Evolutionary conservation across 495 filamentous ascomycete species (phyloP).

Genomic region (Tirmania nivea): DNA sequence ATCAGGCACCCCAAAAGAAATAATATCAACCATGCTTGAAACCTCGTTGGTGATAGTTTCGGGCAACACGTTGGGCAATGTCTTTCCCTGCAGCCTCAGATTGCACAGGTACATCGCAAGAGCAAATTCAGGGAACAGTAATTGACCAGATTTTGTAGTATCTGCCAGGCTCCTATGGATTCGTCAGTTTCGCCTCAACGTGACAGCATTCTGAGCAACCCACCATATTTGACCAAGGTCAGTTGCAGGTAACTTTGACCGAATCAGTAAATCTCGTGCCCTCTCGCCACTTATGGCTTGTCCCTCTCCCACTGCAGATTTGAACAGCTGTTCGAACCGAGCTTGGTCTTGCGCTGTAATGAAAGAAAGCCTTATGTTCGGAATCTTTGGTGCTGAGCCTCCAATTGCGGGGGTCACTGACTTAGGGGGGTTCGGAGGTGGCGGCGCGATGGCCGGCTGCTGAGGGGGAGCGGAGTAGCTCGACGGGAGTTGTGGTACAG

Average conservation of each 20-base stretch:
- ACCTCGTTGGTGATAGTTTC: constrained; percentile 88
- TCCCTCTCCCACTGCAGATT: constrained; percentile 72
- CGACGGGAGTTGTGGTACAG: constrained; percentile 34
- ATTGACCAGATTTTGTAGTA: constrained; percentile 85
- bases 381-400: constrained; percentile 42
- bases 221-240: constrained; percentile 32
- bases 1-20: constrained; percentile 81
- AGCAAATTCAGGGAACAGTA: constrained; percentile 95
- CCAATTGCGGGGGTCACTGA: constrained; percentile 28
- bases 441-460: constrained; percentile 14
- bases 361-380: constrained; percentile 87
- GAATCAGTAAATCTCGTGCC: constrained; percentile 64
- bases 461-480: constrained; percentile 26
- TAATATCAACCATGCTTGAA: constrained; percentile 98
- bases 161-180: constrained; percentile 64
- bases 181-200: not conserved
- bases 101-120: constrained; percentile 99
- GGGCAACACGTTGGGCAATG: constrained; percentile 49
- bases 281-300: constrained; percentile 82
- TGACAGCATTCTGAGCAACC: not conserved
- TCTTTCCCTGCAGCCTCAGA: constrained; percentile 67
- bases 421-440: constrained; percentile 28
- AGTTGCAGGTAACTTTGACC: constrained; percentile 68
- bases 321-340: constrained; percentile 96
- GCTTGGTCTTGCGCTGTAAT: constrained; percentile 90